Conservation (phyloP, 306 rosid species). For the Psophocarpus tetragonolobus region DNA sequence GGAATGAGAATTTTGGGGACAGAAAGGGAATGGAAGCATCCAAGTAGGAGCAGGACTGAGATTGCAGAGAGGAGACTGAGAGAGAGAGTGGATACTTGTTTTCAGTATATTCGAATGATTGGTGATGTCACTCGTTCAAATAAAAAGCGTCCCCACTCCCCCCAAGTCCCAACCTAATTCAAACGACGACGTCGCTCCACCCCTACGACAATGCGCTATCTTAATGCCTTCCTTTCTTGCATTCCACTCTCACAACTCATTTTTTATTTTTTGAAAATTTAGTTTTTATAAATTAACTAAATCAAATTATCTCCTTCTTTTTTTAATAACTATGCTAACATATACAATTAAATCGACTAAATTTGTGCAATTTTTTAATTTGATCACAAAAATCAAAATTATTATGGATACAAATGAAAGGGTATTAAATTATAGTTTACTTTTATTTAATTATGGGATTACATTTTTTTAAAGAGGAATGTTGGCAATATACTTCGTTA, state of each 20-base stretch:
- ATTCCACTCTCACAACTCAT: not conserved
- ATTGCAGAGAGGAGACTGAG: not conserved
- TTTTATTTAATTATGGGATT: no score
- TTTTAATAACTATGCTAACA: no score
- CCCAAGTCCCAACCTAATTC: not conserved
- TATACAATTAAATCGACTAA: no score
- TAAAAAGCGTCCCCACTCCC: not conserved
- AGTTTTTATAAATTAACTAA: no score
- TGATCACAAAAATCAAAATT: no score
- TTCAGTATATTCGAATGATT: slow-evolving; percentile 36
- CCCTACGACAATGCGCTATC: not conserved
- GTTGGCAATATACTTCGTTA: no score
- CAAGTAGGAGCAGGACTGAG: slow-evolving; percentile 21
- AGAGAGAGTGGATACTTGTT: slow-evolving; percentile 20
- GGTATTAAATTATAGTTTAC: no score
- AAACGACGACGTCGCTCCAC: slow-evolving; percentile 28
- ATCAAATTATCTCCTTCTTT: no score
- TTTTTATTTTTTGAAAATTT: no score
- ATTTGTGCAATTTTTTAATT: no score
- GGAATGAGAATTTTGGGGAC: slow-evolving; percentile 3
- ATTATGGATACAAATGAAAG: no score
- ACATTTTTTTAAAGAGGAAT: no score
- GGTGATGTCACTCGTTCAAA: slow-evolving; percentile 27
- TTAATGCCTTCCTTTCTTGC: not conserved
- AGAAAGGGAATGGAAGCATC: not conserved